phyloP scores from a whole-genome alignment of 768 basidiomycete genomes.

The Trametes punicea region DNA sequence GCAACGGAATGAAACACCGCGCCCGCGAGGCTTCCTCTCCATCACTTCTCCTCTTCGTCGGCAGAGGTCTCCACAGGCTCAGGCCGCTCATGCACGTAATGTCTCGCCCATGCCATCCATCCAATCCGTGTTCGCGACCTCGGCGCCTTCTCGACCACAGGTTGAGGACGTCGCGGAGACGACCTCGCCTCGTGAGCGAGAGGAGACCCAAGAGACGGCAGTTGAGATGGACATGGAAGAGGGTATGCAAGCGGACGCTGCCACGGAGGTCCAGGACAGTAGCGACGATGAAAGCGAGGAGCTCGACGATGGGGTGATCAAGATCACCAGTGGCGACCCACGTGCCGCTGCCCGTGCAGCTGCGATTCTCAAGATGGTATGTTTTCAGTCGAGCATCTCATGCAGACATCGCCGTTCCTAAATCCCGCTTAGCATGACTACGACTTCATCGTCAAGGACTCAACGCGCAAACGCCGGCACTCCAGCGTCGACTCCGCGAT shows the following conservation, averaged over 20 bases:
- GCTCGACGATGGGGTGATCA: conserved; percentile 61
- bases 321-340: conserved; percentile 83
- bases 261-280: conserved; percentile 24
- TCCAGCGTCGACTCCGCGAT: conserved; percentile 20
- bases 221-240: conserved; percentile 19
- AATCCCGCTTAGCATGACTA: conserved; percentile 63
- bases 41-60: conserved; percentile 12
- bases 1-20: neutral
- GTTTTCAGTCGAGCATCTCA: too few species aligned
- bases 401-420: too few species aligned
- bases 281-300: conserved; percentile 32
- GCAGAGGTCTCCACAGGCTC: conserved; percentile 7
- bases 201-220: conserved; percentile 16
- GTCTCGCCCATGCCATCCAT: conserved; percentile 15
- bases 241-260: neutral
- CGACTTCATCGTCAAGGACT: conserved; percentile 67
- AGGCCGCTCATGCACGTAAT: neutral
- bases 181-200: neutral
- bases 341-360: conserved; percentile 88
- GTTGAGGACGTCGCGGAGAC: neutral
- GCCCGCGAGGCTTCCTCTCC: conserved; percentile 7
- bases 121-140: conserved; percentile 5
- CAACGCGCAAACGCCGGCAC: conserved; percentile 17
- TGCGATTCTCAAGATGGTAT: conserved; percentile 86
- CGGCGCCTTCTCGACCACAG: neutral